Percentiles rank a stretch among this genome's conserved stretches.
Evolutionary conservation across 768 basidiomycete species (phyloP).

Genomic region (Imleria badia): DNA sequence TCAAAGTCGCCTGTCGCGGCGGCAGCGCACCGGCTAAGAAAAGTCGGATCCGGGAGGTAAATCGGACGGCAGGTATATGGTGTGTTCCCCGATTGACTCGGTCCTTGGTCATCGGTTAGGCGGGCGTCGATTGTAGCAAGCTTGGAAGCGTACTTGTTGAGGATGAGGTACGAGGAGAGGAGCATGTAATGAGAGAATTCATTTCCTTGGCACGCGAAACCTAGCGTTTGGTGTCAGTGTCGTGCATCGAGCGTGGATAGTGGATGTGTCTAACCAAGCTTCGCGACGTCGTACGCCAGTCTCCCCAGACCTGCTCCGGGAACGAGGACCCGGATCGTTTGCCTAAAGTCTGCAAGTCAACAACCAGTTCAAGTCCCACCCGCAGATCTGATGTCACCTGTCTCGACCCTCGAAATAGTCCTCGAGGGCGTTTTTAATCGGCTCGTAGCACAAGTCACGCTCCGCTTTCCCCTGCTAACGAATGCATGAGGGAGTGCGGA

Average conservation of each 20-base stretch:
- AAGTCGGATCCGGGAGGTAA: conserved; percentile 67
- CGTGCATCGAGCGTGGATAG: background rate
- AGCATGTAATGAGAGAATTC: conserved; percentile 98
- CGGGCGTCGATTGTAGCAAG: background rate
- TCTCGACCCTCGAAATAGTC: conserved; percentile 54
- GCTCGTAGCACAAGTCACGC: conserved; percentile 75
- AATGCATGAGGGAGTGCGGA: background rate
- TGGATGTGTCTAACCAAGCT: conserved; percentile 52
- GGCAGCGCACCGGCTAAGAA: conserved; percentile 66
- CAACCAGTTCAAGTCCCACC: background rate
- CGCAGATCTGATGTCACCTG: conserved; percentile 36
- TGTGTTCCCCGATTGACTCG: conserved; percentile 61
- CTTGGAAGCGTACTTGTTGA: conserved; percentile 65
- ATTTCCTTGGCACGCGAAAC: conserved; percentile 90
- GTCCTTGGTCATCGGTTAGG: conserved; percentile 44
- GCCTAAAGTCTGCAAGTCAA: conserved; percentile 32
- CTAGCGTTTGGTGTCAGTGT: conserved; percentile 38
- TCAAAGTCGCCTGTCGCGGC: conserved; percentile 75
- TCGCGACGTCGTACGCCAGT: conserved; percentile 85
- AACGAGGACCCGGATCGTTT: conserved; percentile 70
- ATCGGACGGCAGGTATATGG: conserved; percentile 80
- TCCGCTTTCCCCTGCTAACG: conserved; percentile 64
- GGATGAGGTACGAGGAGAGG: conserved; percentile 80
- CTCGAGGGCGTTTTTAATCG: conserved; percentile 75
- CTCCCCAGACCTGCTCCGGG: conserved; percentile 90